Base-by-base conservation (phyloP, 2,329 filamentous ascomycete genomes). In the Penicillium sp. region DNA sequence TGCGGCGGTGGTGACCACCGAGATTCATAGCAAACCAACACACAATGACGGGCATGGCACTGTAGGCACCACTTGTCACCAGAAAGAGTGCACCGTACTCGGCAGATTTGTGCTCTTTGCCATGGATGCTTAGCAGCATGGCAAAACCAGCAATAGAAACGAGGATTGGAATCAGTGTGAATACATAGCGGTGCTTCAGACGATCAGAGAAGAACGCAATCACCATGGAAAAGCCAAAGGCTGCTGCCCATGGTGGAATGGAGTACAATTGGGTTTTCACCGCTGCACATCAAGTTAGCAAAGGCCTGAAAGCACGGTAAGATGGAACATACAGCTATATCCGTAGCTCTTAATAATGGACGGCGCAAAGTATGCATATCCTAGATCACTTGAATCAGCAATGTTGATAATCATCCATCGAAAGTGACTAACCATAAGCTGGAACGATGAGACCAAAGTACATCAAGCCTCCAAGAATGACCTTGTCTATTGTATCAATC, bases 11-110 rank as follows among this genome's bases (percentile, higher is more conserved):
- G 69, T 92, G 90, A 0, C 89, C 89, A 2, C 85, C 85, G 1
- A 91, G 77, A 65, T 92, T 93, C 85, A 91, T 91, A 65, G 88
- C 88, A 73, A 89, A 92, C 89, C 90, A 93, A 72, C 89, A 92
- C 8, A 92, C 84, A 44, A 92, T 85, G 29, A 96, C 87, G 0
- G 93, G 92, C 89, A 96, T 93, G n/a, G 92, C 90, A 1, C 86
- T 87, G 75, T 96, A 97, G 0, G 85, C 83, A 49, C 91, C 91
- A 77, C 87, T 87, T 2, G 90, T 88, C 49, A 96, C 85, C 31
- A 97, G 79, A 79, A 96, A 96, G 0, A 97, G 82, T 0, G 89
- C 90, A 0, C 80, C 89, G 67, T 96, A 97, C 71, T 95, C 84
- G 7, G 90, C 75, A 13, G 82, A 61, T 0, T 77, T 79, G 70